Conservation (phyloP, 768 basidiomycete species). For the Lactarius quietus region DNA sequence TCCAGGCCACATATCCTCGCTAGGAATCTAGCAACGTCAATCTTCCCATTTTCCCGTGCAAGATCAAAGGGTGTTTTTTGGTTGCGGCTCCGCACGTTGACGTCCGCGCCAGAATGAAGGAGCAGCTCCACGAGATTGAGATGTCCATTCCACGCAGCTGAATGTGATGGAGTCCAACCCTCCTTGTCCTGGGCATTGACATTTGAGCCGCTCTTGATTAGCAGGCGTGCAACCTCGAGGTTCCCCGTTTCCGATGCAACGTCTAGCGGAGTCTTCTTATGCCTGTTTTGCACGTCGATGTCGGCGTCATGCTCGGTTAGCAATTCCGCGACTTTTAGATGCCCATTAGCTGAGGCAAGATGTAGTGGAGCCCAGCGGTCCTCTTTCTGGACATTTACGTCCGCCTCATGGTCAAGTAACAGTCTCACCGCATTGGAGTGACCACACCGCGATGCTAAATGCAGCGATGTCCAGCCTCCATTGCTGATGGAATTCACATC, state of each 20-base stretch:
- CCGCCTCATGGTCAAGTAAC: not conserved
- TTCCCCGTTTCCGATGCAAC: not conserved
- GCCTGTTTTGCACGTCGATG: not conserved
- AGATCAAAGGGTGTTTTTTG: not conserved
- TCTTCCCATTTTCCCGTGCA: not conserved
- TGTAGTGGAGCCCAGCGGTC: not conserved
- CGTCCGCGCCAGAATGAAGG: not conserved
- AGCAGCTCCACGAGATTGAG: not conserved
- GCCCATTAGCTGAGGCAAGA: not conserved
- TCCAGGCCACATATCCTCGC: not conserved
- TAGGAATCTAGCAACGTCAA: not conserved
- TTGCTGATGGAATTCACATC: not conserved
- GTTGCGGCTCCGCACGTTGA: not conserved
- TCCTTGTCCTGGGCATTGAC: not conserved
- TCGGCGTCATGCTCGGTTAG: not conserved
- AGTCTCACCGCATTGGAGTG: not conserved
- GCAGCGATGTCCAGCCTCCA: not conserved
- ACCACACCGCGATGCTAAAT: not conserved
- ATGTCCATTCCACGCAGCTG: not conserved
- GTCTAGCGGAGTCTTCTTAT: not conserved
- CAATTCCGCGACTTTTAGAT: not conserved
- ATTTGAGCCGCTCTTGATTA: not conserved
- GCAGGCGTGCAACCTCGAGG: not conserved
- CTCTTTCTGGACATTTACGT: not conserved
- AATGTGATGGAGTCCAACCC: not conserved